Base-by-base conservation (phyloP, 2,329 filamentous ascomycete genomes). In the Penicillium carneum region DNA sequence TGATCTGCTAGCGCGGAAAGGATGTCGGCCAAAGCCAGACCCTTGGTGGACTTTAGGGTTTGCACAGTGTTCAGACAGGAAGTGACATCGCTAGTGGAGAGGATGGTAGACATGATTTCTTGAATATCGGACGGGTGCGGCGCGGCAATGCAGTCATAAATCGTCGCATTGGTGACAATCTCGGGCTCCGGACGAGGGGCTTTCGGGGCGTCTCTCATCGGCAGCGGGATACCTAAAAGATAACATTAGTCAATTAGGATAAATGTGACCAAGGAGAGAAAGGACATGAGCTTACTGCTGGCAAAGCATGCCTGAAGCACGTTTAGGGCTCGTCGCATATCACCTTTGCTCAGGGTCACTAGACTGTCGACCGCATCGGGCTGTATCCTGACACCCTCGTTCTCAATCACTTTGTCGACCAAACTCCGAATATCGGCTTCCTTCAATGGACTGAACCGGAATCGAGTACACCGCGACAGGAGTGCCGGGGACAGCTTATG, bases 71-170 rank as follows among this genome's bases (percentile, higher is more conserved):
- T 89, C 51, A 99, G 83, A 74, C 94, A 97, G 36, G 91, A 92
- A 1, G 91, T 96, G 50, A 99, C 91, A 73, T 99, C 94, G 56
- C 88, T 86, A 1, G 91, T 97, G 57, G 86, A 88, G 31, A 98
- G 85, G 34, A 99, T 84, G 0, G 92, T 96, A 67, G 90, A 86
- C 67, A 93, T 84, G 56, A 99, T 98, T 69, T 90, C 87, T 67
- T 87, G 85, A 72, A 98, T 92, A 71, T 97, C 94, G 26, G 89
- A 87, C 0, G 95, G 95, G 68, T 96, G 93, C 4, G 95, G 95
- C 1, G 94, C 94, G 9, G 95, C 95, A 74, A 99, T 96, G 78
- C 95, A 99, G 78, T 93, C 93, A 83, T 97, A 99, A 73, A 99
- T 98, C 8, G 88, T 89, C 20, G 91, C 92, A 75, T 97, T 90